A percentile compares a stretch with the other conserved stretches of the same genome.
Conservation (phyloP, 371 early-diverging fungal genomes). For the Mortierella sp. region DNA sequence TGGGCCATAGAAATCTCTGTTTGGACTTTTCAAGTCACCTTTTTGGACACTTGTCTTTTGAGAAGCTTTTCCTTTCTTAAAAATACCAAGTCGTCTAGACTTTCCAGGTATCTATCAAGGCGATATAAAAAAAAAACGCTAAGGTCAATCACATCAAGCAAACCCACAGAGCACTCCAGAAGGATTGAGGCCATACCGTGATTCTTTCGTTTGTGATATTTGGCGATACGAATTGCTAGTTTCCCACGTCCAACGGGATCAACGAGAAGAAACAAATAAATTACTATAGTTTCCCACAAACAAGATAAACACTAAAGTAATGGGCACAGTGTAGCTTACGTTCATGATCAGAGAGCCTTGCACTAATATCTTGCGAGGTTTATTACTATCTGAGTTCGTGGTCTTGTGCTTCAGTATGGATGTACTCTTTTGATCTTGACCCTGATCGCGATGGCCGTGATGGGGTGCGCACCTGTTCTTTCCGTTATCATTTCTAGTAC, state of each 20-base stretch:
- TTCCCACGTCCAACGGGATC: not conserved
- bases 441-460: not conserved
- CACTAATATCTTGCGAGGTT: constrained; percentile 48
- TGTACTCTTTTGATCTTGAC: not conserved
- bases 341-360: constrained; percentile 42
- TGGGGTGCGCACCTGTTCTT: not conserved
- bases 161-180: no score
- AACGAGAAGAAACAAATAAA: not conserved
- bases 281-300: not conserved
- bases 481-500: not conserved
- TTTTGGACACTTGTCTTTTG: constrained; percentile 14
- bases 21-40: constrained; percentile 7
- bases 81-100: constrained; percentile 25
- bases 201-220: constrained; percentile 34
- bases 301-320: not conserved
- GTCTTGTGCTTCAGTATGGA: not conserved
- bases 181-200: constrained; percentile 22
- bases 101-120: constrained; percentile 24
- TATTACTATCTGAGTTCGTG: constrained; percentile 34
- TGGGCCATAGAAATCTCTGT: not conserved
- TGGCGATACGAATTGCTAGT: constrained; percentile 42
- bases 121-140: no score
- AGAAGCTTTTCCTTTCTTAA: constrained; percentile 51
- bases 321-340: constrained; percentile 20
- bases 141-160: no score